phyloP scores from a whole-genome alignment of 371 early-diverging fungal genomes.

The Zychaea mexicana region DNA sequence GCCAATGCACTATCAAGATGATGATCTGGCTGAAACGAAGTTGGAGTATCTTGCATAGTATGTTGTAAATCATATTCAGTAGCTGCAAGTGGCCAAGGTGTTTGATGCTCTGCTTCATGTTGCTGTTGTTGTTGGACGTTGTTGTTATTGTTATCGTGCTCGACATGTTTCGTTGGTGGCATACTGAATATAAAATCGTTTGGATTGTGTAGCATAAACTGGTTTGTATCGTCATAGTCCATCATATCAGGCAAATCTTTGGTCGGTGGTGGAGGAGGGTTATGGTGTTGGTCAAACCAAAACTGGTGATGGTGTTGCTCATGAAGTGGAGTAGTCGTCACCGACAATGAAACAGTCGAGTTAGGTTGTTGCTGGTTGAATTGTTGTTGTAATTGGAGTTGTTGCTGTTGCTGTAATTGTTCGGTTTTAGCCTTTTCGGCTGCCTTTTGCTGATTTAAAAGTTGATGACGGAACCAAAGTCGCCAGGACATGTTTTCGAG shows the following conservation, averaged over 20 bases:
- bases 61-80: conserved; percentile 10
- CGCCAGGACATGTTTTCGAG: conserved; percentile 92
- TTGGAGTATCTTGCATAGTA: conserved; percentile 7
- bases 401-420: conserved; percentile 6
- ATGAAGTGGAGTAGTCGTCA: background rate
- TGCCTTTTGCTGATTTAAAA: conserved; percentile 9
- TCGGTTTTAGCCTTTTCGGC: conserved; percentile 4
- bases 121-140: conserved; percentile 7
- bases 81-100: conserved; percentile 8
- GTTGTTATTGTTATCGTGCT: conserved; percentile 2
- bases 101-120: background rate
- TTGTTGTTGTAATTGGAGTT: background rate
- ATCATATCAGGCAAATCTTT: conserved; percentile 12
- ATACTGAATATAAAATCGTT: background rate
- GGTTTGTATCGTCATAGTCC: conserved; percentile 7
- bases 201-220: conserved; percentile 1
- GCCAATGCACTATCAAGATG: conserved; percentile 20
- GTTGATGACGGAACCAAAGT: conserved; percentile 69
- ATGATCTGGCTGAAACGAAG: conserved; percentile 16
- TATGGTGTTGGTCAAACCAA: conserved; percentile 1
- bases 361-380: background rate
- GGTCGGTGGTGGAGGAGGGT: conserved; percentile 1
- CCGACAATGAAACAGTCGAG: background rate
- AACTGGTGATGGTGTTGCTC: background rate
- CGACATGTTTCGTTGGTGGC: background rate